Conservation (phyloP, 2,329 filamentous ascomycete species). For the Trichoderma gracile region DNA sequence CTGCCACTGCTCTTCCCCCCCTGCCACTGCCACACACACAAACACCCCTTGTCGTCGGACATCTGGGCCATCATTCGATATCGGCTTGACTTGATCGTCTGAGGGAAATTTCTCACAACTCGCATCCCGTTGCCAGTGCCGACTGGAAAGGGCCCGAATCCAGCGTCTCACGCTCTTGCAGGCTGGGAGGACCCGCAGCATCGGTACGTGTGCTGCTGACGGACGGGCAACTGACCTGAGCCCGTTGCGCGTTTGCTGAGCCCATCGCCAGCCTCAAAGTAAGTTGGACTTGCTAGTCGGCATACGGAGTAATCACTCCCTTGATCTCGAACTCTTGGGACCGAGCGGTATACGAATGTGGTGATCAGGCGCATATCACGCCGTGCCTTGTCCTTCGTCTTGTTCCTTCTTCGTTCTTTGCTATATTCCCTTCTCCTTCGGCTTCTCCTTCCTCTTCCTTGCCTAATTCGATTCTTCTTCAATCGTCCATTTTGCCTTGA, state of each 20-base stretch:
- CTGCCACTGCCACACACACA: not conserved
- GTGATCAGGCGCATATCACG: slow-evolving; percentile 9
- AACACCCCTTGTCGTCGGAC: slow-evolving; percentile 1
- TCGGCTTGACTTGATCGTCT: slow-evolving; percentile 9
- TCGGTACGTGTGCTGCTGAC: slow-evolving; percentile 25
- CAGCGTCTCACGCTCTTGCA: not conserved
- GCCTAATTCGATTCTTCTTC: no score
- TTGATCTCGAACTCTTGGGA: not conserved
- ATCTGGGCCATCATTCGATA: slow-evolving; percentile 12
- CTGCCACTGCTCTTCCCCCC: not conserved
- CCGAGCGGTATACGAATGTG: slow-evolving; percentile 1
- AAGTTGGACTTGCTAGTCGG: not conserved
- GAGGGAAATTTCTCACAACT: not conserved
- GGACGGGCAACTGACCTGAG: slow-evolving; percentile 26
- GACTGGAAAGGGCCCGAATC: not conserved
- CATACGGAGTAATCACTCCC: not conserved
- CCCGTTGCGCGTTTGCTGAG: not conserved
- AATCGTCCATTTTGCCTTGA: no score
- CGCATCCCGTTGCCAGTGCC: slow-evolving; percentile 6
- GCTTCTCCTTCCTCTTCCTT: not conserved
- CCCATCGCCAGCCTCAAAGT: slow-evolving; percentile 21
- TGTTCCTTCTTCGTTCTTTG: not conserved
- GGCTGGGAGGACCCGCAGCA: slow-evolving; percentile 16
- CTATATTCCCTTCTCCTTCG: not conserved
- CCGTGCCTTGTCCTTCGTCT: not conserved